phyloP scores from a whole-genome alignment of 2,329 filamentous ascomycete species.

The Ophidiomyces ophidiicola region DNA sequence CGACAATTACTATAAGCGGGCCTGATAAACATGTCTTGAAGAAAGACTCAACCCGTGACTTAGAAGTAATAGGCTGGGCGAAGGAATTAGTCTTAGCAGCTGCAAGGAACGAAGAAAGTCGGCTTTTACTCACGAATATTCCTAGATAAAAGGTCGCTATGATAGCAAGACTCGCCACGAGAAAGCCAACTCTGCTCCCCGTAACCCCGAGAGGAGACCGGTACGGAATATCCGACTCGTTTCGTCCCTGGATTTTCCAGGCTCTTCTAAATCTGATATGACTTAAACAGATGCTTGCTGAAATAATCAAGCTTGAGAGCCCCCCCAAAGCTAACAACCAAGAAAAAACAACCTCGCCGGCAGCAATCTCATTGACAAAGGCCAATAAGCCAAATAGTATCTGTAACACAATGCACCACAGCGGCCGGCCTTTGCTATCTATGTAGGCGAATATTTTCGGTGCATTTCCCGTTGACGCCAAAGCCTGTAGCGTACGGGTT shows the following conservation, averaged over 20 bases:
- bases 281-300: conserved; percentile 52
- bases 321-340: conserved; percentile 34
- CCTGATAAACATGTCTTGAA: conserved; percentile 35
- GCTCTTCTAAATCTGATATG: conserved; percentile 56
- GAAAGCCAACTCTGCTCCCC: conserved; percentile 49
- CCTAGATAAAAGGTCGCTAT: conserved; percentile 31
- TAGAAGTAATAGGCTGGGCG: conserved; percentile 43
- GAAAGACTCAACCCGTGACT: conserved; percentile 33
- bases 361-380: conserved; percentile 56
- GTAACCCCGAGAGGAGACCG: conserved; percentile 44
- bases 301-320: conserved; percentile 35
- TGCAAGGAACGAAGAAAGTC: not conserved
- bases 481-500: conserved; percentile 65
- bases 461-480: conserved; percentile 59
- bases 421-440: conserved; percentile 43
- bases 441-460: conserved; percentile 59
- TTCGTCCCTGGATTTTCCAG: conserved; percentile 46
- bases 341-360: conserved; percentile 43
- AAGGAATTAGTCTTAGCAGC: conserved; percentile 25
- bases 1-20: conserved; percentile 29
- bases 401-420: conserved; percentile 55
- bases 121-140: conserved; percentile 33
- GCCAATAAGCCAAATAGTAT: conserved; percentile 45
- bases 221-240: conserved; percentile 52
- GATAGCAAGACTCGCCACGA: conserved; percentile 29